phyloP scores from a whole-genome alignment of 768 basidiomycete genomes.

The Sarcodon sp. region DNA sequence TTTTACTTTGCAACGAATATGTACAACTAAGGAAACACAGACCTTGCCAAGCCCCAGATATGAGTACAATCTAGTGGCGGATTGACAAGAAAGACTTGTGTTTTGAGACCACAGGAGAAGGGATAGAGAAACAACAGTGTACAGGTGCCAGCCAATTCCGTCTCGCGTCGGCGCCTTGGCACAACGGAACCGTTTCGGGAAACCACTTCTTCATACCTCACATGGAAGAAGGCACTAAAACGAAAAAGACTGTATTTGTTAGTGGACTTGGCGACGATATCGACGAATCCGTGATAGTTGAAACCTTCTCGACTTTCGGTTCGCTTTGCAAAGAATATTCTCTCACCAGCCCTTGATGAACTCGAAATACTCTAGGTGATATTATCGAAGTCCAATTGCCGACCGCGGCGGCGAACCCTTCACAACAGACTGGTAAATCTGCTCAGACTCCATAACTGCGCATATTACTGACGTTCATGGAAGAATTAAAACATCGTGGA shows the following conservation, averaged over 20 bases:
- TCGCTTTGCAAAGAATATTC: constrained; percentile 12
- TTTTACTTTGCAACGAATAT: too few species aligned
- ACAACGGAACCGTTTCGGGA: too few species aligned
- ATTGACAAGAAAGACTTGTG: too few species aligned
- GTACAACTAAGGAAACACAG: too few species aligned
- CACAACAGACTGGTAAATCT: constrained; percentile 42
- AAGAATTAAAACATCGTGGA: constrained; percentile 78
- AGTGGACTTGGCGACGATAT: constrained; percentile 79
- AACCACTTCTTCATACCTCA: neutral
- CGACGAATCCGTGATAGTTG: constrained; percentile 64
- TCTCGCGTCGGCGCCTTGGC: too few species aligned
- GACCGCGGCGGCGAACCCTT: constrained; percentile 58
- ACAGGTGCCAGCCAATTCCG: too few species aligned
- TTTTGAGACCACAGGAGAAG: too few species aligned
- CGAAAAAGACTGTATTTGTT: constrained; percentile 80
- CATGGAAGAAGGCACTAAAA: constrained; percentile 76
- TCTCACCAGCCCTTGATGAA: neutral
- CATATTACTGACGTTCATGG: constrained; percentile 3
- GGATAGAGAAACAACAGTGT: too few species aligned
- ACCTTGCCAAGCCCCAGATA: too few species aligned
- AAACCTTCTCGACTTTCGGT: constrained; percentile 86
- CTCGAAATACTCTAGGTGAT: constrained; percentile 45
- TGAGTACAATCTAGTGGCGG: too few species aligned
- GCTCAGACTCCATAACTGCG: constrained; percentile 3
- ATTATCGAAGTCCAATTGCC: constrained; percentile 89